Base-by-base conservation (phyloP, 768 basidiomycete genomes). In the Auricularia sp. region DNA sequence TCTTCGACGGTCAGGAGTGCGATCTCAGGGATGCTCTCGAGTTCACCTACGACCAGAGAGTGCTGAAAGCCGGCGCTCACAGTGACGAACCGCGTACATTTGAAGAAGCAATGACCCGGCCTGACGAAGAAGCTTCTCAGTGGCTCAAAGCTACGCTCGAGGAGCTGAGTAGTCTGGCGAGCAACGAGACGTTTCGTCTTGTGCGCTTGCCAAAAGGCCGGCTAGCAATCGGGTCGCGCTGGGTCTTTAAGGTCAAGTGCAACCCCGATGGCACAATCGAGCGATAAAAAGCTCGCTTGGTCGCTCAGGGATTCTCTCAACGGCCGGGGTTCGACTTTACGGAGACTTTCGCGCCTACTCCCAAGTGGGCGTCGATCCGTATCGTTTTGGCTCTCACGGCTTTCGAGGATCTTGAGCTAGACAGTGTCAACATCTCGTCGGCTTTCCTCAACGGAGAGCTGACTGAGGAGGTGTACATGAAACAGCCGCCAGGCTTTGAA, bases 241-340 rank as follows among this genome's bases (percentile, higher is more conserved):
- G 73, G 69, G 72, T 74, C 51, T 75, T 68, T 64, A 67, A 63
- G 21, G 44, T 66, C 21, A 75, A 75, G 65, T 45, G 61, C 44
- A 68, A 73, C 61, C 64, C 51, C 13, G n/a, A 66, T 16, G 71
- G 71, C 21, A 62, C 51, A 3, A 59, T 74, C 24, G 51, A 62
- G 4, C 63, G 67, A 64, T 71, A 66, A 51, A 79, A 78, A 62
- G 78, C 73, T 0, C n/a, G 73, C 14, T 61, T 81, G 29, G 78
- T 80, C 1, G 78, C 76, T 2, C 69, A 75, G 66, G 80, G 81
- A 0, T 80, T 73, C 67, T 67, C 69, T 3, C 81, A 81, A 65
- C 45, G 71, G 0, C 70, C 73, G 1, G 76, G 77, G 0, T 66
- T 76, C 24, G 75, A 79, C 54, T 81, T 72, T 62, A 70, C 71